Evolutionary conservation across 2,329 filamentous ascomycete species (phyloP).

Genomic region (Emmonsiellopsis sp.): DNA sequence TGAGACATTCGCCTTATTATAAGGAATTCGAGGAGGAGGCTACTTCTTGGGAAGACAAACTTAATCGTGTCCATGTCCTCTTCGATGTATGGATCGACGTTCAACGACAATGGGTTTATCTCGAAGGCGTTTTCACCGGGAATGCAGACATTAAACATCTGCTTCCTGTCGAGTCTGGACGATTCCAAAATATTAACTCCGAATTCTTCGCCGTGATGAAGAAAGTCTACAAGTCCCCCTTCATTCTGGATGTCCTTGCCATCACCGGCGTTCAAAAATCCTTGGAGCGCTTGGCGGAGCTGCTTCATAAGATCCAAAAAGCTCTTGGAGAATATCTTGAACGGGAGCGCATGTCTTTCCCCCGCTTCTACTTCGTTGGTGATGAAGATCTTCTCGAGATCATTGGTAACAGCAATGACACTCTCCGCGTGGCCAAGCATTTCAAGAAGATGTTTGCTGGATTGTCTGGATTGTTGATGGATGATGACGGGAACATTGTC

Average conservation of each 20-base stretch:
- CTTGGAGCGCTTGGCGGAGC: slow-evolving; percentile 86
- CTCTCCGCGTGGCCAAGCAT: slow-evolving; percentile 90
- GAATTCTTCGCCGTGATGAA: slow-evolving; percentile 99
- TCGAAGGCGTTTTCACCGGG: slow-evolving; percentile 96
- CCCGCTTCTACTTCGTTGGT: slow-evolving; percentile 97
- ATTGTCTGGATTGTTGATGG: slow-evolving; percentile 79
- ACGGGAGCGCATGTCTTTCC: slow-evolving; percentile 93
- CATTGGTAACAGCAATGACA: slow-evolving; percentile 98
- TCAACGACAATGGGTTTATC: slow-evolving; percentile 98
- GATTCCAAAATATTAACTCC: slow-evolving; percentile 98
- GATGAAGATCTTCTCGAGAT: slow-evolving; percentile 98
- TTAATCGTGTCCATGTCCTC: slow-evolving; percentile 92
- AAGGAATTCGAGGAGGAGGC: slow-evolving; percentile 99
- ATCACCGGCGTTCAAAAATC: slow-evolving; percentile 96
- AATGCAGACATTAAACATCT: slow-evolving; percentile 99
- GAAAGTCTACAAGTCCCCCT: slow-evolving; percentile 94
- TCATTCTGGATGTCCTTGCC: slow-evolving; percentile 88
- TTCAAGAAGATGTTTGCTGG: slow-evolving; percentile 99
- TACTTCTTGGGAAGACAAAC: slow-evolving; percentile 91
- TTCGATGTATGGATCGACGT: slow-evolving; percentile 99
- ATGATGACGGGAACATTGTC: slow-evolving; percentile 80
- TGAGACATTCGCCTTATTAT: slow-evolving; percentile 98
- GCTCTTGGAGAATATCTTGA: slow-evolving; percentile 97
- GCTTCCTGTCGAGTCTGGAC: slow-evolving; percentile 87
- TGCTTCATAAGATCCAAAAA: slow-evolving; percentile 98